Evolutionary conservation across 2,329 filamentous ascomycete species (phyloP).

Genomic region (Escovopsis sp.): DNA sequence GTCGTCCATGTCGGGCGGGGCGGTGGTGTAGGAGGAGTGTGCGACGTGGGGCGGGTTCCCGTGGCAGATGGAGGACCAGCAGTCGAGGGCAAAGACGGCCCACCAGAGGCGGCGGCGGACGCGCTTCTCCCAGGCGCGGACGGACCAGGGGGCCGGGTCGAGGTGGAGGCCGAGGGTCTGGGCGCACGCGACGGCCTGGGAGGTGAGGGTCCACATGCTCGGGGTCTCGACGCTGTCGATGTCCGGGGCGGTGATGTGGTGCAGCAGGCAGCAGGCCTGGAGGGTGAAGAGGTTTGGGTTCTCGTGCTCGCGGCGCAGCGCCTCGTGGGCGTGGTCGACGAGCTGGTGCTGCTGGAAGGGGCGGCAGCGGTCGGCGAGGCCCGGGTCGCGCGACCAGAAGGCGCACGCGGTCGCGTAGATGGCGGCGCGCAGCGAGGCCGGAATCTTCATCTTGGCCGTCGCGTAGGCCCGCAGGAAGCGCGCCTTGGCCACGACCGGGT

Average conservation of each 20-base stretch:
- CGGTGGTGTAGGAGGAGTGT: constrained; percentile 25
- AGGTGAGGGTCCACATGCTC: constrained; percentile 27
- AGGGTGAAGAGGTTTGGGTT: constrained; percentile 30
- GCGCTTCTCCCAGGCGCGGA: constrained; percentile 27
- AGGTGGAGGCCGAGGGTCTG: constrained; percentile 32
- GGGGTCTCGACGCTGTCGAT: constrained; percentile 33
- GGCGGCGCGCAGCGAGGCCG: constrained; percentile 29
- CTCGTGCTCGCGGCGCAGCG: constrained; percentile 29
- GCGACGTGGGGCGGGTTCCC: constrained; percentile 32
- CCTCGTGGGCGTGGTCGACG: constrained; percentile 25
- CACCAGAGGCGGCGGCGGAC: constrained; percentile 32
- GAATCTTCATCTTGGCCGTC: constrained; percentile 22
- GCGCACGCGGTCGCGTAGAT: constrained; percentile 29
- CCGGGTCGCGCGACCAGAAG: constrained; percentile 25
- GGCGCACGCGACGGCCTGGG: constrained; percentile 28
- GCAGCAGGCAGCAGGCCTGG: constrained; percentile 30
- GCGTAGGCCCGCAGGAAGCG: constrained; percentile 26
- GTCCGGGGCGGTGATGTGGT: constrained; percentile 29
- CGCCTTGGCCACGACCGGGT: constrained; percentile 29
- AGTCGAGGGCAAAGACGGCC: constrained; percentile 26
- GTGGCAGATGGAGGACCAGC: constrained; percentile 31
- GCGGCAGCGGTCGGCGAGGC: constrained; percentile 15
- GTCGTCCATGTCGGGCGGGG: constrained; percentile 25
- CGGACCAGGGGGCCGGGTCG: constrained; percentile 26
- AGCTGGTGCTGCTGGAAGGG: constrained; percentile 27